Evolutionary conservation across 805 yeast species (phyloP), one percentile per base, ranked within the genome.

Genomic region (Yarrowia sp.): DNA sequence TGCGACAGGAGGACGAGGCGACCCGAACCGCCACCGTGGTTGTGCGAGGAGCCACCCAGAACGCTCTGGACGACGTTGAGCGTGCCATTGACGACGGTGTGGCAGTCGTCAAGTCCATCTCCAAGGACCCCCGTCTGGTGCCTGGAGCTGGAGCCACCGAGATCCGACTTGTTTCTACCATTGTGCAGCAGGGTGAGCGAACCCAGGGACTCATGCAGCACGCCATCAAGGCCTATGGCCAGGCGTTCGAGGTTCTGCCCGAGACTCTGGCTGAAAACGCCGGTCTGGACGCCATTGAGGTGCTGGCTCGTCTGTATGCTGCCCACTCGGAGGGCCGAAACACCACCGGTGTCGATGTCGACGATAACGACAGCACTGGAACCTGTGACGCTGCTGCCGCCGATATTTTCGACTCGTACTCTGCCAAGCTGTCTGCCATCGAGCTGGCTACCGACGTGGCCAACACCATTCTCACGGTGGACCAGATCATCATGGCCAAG

Each of bases 131-230:
- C 63, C 83, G 91, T 71, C 83, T 94, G 72, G 83, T 94, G 70
- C 93, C 98, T 3, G 99, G 99, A 71, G 99, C 99, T 0, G 99
- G 99, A 73, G 93, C 98, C 39, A 84, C 90, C 14, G 99, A 95
- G 80, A 89, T 91, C 58, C 97, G 92, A 76, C 82, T 95, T 68
- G 93, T 92, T 64, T 85, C 89, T 71, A 84, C 87, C 75, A 84
- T 94, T 68, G 89, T 92, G 33, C 86, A 86, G 68, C 90, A 86
- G 76, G 99, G 98, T 73, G 99, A 95, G 77, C 87, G 84, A 74
- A 95, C 98, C 1, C 96, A 98, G 12, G 98, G 98, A 53, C 82
- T 92, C 69, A 77, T 92, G 75, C 98, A 93, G 79, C 85, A 95
- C 70, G 97, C 98, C 60, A 94, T 95, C 74, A 95, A 95, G 80